Percentiles rank a stretch among this genome's conserved stretches.
phyloP scores from a whole-genome alignment of 192 early-diverging fungal genomes.

The Umbelopsis sp. region DNA sequence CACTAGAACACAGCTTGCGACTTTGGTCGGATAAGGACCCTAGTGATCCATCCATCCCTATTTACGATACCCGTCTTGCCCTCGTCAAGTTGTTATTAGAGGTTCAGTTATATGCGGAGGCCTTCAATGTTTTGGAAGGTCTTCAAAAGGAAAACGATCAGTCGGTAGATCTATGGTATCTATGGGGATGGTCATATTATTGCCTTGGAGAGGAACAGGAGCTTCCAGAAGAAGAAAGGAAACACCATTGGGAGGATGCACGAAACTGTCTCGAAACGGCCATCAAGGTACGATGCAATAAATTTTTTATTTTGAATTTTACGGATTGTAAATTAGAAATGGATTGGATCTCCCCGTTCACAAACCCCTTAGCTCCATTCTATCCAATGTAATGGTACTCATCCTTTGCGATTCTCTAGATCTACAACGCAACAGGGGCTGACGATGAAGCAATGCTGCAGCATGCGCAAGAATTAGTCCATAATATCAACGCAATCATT shows the following conservation, averaged over 20 bases:
- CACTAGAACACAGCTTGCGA: constrained; percentile 65
- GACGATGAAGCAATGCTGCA: constrained; percentile 71
- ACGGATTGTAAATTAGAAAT: not conserved
- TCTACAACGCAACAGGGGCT: constrained; percentile 59
- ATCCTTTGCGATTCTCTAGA: constrained; percentile 37
- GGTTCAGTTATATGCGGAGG: constrained; percentile 74
- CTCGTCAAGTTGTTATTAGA: constrained; percentile 88
- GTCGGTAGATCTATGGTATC: constrained; percentile 90
- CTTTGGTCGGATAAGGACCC: constrained; percentile 70
- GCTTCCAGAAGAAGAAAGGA: constrained; percentile 49
- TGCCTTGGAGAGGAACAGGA: constrained; percentile 62
- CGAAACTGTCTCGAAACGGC: constrained; percentile 74
- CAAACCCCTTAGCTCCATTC: no score
- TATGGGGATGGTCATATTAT: constrained; percentile 94
- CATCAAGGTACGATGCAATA: constrained; percentile 47
- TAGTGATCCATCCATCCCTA: constrained; percentile 62
- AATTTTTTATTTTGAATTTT: not conserved
- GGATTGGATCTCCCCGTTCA: no score
- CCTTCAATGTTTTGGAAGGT: constrained; percentile 76
- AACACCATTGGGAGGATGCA: constrained; percentile 68
- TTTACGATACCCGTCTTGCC: constrained; percentile 82
- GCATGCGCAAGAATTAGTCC: constrained; percentile 70
- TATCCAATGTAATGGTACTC: not conserved
- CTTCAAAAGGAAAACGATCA: constrained; percentile 92
- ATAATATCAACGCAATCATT: constrained; percentile 55